phyloP scores from a whole-genome alignment of 371 early-diverging fungal genomes.

The Smittium culicis region DNA sequence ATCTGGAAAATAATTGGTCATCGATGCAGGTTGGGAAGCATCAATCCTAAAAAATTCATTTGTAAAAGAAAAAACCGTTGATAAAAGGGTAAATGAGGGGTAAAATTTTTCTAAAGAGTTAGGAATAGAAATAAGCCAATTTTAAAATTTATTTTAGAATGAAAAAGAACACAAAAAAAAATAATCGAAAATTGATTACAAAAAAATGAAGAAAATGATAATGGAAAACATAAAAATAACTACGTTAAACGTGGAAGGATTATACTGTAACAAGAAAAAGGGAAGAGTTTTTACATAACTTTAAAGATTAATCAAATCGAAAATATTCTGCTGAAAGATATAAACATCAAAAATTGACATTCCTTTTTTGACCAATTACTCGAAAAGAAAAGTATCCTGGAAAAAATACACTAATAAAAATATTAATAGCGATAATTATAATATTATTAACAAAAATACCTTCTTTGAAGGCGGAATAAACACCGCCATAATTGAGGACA shows the following conservation, averaged over 20 bases:
- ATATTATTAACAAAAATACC: background rate
- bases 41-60: background rate
- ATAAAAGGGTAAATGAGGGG: background rate
- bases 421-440: slow-evolving; percentile 3
- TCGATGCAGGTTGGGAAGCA: background rate
- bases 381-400: background rate
- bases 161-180: background rate
- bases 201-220: background rate
- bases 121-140: background rate
- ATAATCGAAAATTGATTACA: background rate
- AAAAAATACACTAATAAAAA: background rate
- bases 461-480: slow-evolving; percentile 3
- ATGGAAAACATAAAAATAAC: background rate
- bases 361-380: background rate
- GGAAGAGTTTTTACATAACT: background rate
- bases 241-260: background rate
- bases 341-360: background rate
- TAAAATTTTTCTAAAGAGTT: background rate
- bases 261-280: background rate
- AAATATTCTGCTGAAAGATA: background rate
- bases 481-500: background rate
- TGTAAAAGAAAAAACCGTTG: background rate
- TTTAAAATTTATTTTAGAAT: background rate
- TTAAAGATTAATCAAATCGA: background rate
- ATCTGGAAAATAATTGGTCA: background rate